Percentiles rank a stretch among this genome's conserved stretches.
Conservation (phyloP, 2,329 filamentous ascomycete genomes). For the Colletotrichum orbiculare region DNA sequence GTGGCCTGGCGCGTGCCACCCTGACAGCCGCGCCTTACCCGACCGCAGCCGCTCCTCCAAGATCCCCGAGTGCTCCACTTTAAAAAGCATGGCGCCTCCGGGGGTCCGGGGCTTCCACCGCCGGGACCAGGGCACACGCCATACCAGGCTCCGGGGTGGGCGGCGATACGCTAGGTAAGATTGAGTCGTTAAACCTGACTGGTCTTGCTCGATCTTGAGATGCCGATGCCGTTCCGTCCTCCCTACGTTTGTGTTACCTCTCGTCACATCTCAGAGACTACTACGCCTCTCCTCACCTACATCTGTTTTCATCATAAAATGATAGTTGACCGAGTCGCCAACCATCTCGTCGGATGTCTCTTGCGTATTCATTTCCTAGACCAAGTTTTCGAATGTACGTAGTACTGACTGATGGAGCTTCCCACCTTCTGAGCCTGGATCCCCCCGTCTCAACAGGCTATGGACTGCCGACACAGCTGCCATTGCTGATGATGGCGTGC, state of each 20-base stretch:
- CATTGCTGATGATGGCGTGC: conserved; percentile 14
- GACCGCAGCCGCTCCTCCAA: conserved; percentile 27
- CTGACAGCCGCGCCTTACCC: conserved; percentile 20
- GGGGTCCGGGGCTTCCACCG: conserved; percentile 29
- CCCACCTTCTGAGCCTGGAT: neutral
- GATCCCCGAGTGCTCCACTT: neutral
- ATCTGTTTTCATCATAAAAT: conserved; percentile 18
- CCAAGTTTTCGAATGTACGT: too few species aligned
- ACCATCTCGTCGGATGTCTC: conserved; percentile 8
- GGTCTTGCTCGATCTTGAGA: conserved; percentile 26
- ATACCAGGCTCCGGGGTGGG: neutral
- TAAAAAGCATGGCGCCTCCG: conserved; percentile 7
- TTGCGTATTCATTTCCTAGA: neutral
- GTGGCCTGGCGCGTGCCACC: conserved; percentile 9
- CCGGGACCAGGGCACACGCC: conserved; percentile 27
- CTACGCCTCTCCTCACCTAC: conserved; percentile 1
- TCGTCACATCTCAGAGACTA: conserved; percentile 32
- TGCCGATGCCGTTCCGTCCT: conserved; percentile 14
- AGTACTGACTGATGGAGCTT: neutral
- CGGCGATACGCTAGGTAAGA: conserved; percentile 1
- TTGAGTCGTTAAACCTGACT: neutral
- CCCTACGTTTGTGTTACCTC: conserved; percentile 5
- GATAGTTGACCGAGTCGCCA: conserved; percentile 22
- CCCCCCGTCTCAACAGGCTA: conserved; percentile 2
- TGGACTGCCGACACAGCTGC: neutral